A percentile compares a stretch with the other conserved stretches of the same genome.
These are phyloP conservation scores for Xylaria intraflava DNA, from an alignment of 495 filamentous ascomycete species.

Conservation along the genomic window DNA sequence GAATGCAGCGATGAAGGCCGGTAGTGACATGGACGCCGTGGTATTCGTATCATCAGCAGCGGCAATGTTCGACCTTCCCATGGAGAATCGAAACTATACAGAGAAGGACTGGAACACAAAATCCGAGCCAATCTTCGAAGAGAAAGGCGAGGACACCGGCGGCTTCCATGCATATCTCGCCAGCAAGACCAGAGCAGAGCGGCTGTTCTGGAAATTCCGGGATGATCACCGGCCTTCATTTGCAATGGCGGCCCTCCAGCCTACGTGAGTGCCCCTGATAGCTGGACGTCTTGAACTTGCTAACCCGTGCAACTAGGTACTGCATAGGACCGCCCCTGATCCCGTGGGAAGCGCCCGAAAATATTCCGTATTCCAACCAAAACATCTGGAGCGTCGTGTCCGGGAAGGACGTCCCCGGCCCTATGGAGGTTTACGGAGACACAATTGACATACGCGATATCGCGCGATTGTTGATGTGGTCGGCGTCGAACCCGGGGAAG, in stretches of 20 bases:
- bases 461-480: constrained; percentile 28
- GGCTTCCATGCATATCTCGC: constrained; percentile 42
- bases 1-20: constrained; percentile 50
- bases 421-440: constrained; percentile 19
- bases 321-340: constrained; percentile 24
- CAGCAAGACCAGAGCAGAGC: constrained; percentile 50
- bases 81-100: constrained; percentile 22
- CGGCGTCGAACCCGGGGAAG: constrained; percentile 10
- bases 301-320: too few relatives aligned
- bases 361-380: constrained; percentile 18
- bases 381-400: constrained; percentile 17
- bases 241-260: constrained; percentile 46
- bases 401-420: constrained; percentile 15
- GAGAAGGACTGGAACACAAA: constrained; percentile 41
- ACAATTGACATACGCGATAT: constrained; percentile 32
- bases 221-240: constrained; percentile 43
- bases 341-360: constrained; percentile 17
- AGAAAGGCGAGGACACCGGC: constrained; percentile 25
- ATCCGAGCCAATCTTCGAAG: constrained; percentile 20
- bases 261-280: too few relatives aligned
- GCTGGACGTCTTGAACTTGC: too few relatives aligned
- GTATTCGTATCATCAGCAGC: constrained; percentile 41
- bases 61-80: constrained; percentile 20
- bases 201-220: constrained; percentile 46
- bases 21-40: constrained; percentile 61